Evolutionary conservation across 495 filamentous ascomycete genomes (phyloP).

Genomic region (Aspergillus campestris): DNA sequence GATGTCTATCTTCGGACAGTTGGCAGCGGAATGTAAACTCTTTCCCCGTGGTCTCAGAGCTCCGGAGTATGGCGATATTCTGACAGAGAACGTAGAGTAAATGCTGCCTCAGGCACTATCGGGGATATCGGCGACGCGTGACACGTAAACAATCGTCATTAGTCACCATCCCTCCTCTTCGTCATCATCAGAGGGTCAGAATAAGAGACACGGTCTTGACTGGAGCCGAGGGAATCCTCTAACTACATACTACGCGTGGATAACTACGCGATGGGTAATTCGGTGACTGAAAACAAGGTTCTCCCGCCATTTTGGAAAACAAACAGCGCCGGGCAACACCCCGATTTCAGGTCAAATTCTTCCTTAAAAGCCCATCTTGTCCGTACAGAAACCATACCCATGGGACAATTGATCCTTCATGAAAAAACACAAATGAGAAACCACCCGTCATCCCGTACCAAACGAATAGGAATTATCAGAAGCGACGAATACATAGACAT

Average conservation of each 20-base stretch:
- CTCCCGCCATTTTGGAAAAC: conserved; percentile 5
- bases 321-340: conserved; percentile 15
- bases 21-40: no score
- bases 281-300: conserved; percentile 13
- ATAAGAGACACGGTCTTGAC: not conserved
- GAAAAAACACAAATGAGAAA: conserved; percentile 35
- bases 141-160: conserved; percentile 18
- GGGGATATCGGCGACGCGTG: conserved; percentile 25
- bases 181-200: conserved; percentile 4
- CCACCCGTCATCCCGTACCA: conserved; percentile 36
- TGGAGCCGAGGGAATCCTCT: no score
- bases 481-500: conserved; percentile 14
- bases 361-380: conserved; percentile 15
- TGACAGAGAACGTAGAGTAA: no score
- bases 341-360: conserved; percentile 17
- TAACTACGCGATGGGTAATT: no score
- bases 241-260: no score
- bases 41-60: no score
- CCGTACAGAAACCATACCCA: conserved; percentile 26
- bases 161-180: conserved; percentile 9
- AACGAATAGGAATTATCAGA: conserved; percentile 19
- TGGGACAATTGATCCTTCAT: conserved; percentile 21
- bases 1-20: no score
- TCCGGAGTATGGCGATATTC: no score
- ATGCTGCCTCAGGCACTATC: conserved; percentile 16